Conservation (phyloP, 768 basidiomycete species). For the Lactarius deliciosus region DNA sequence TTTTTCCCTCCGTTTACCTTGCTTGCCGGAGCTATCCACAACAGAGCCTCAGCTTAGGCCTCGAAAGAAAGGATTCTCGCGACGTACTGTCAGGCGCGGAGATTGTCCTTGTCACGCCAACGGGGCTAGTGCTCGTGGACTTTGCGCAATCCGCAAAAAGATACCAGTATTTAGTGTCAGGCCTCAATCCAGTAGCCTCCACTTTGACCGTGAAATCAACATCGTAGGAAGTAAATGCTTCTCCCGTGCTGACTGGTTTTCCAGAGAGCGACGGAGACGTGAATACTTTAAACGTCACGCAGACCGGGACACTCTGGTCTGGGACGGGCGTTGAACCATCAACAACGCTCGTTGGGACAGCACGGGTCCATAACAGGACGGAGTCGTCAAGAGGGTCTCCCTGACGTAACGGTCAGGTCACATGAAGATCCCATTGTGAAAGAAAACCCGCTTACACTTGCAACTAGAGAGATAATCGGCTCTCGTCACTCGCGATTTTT, state of each 20-base stretch:
- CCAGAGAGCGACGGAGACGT: conserved; percentile 39
- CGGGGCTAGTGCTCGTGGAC: conserved; percentile 42
- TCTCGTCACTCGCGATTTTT: not conserved
- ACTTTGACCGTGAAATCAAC: conserved; percentile 63
- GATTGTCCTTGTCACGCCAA: conserved; percentile 54
- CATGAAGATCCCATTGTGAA: not conserved
- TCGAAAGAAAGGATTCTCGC: not conserved
- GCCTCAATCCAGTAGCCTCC: conserved; percentile 49
- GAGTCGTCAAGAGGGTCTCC: conserved; percentile 57
- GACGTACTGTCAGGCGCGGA: conserved; percentile 46
- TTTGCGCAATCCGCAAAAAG: conserved; percentile 56
- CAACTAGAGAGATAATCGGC: conserved; percentile 37
- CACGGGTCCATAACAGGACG: conserved; percentile 58
- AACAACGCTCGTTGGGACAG: conserved; percentile 39
- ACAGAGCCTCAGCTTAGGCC: not conserved
- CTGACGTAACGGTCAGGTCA: conserved; percentile 32
- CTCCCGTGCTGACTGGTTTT: conserved; percentile 42
- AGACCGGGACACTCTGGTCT: conserved; percentile 52
- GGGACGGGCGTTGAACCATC: conserved; percentile 36
- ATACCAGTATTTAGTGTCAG: conserved; percentile 57
- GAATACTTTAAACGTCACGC: conserved; percentile 48
- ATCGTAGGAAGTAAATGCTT: conserved; percentile 56
- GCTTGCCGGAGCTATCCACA: conserved; percentile 43
- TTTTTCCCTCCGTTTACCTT: conserved; percentile 53
- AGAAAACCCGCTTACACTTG: conserved; percentile 44